Base-by-base conservation (phyloP, 805 yeast genomes). In the Pichia nakasei region DNA sequence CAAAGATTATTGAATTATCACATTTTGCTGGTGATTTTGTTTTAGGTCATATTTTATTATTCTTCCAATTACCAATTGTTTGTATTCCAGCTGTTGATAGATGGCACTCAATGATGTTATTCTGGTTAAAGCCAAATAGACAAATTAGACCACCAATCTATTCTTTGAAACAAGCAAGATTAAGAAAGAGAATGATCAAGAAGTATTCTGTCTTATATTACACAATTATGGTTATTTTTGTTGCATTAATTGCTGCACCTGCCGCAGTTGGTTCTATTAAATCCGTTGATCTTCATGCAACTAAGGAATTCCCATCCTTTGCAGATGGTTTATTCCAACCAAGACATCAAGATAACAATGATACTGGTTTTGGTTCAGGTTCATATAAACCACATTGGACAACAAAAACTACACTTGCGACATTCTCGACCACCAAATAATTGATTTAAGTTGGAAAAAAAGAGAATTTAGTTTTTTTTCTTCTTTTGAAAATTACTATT, bases 131-230 rank as follows among this genome's bases (percentile, higher is more conserved):
- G 65, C 98, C 98, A 46, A 74, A 93, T 50, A 82, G 95, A 70
- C 95, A 88, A 71, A 89, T 93, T 61, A 85, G 97, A 68, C 97
- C 97, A 49, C 97, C 98, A 58, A 88, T 93, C 63, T 89, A 87
- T 70, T 87, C 97, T 18, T 73, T 91, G 70, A 93, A 93, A 70
- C 97, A 93, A 72, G 91, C 94, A 46, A 82, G 86, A 70, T 80
- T 89, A 66, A 84, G 98, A 67, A 87, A 84, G 83, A 82, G 98
- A 72, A 91, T 93, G 95, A 95, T 93, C 32, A 81, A 85, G 68
- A 88, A 87, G 69, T 93, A 93, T 73, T 80, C 94, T 50, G 66
- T 85, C 11, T 71, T 94, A 63, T 93, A 81, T 76, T 79, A 86
- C 58, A 55, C 68, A 45, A 69, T 93, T 49, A 68, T 94, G 56